Evolutionary conservation across 441 rosid genomes (phyloP).

Genomic region (Erodium trifolium): DNA sequence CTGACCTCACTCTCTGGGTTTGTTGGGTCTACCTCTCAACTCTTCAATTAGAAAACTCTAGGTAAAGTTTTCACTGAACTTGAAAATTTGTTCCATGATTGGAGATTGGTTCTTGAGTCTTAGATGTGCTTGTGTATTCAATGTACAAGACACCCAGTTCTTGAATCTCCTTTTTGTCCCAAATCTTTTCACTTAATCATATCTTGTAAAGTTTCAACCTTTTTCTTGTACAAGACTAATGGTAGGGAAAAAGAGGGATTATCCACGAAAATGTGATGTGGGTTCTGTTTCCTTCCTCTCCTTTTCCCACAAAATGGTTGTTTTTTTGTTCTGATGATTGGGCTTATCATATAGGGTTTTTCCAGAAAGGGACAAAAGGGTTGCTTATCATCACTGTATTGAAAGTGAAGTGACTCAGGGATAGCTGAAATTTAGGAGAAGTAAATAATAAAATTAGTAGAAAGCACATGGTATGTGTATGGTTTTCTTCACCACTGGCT

Average conservation of each 20-base stretch:
- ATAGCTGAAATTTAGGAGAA: conserved; percentile 8
- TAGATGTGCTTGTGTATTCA: conserved; percentile 15
- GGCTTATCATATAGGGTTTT: conserved; percentile 24
- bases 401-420: conserved; percentile 11
- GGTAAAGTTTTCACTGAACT: conserved; percentile 5
- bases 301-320: neutral
- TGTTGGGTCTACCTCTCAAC: neutral
- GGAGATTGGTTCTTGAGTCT: too few relatives aligned
- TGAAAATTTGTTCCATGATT: neutral
- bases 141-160: neutral
- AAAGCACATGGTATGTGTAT: conserved; percentile 28
- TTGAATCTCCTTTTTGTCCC: conserved; percentile 16
- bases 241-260: neutral
- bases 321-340: conserved; percentile 26
- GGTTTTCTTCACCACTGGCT: conserved; percentile 1
- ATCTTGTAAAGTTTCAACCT: conserved; percentile 11
- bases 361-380: conserved; percentile 32
- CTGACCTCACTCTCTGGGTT: conserved; percentile 11
- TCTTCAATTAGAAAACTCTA: conserved; percentile 8
- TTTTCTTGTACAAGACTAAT: too few relatives aligned
- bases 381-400: too few relatives aligned
- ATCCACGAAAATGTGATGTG: conserved; percentile 27
- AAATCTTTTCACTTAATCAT: neutral
- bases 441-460: neutral
- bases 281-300: conserved; percentile 15